A percentile compares a stretch with the other conserved stretches of the same genome.
These are phyloP conservation scores for Hyaloperonospora brassicae DNA, from an alignment of 352 stramenopile genomes.

Conservation along the genomic window DNA sequence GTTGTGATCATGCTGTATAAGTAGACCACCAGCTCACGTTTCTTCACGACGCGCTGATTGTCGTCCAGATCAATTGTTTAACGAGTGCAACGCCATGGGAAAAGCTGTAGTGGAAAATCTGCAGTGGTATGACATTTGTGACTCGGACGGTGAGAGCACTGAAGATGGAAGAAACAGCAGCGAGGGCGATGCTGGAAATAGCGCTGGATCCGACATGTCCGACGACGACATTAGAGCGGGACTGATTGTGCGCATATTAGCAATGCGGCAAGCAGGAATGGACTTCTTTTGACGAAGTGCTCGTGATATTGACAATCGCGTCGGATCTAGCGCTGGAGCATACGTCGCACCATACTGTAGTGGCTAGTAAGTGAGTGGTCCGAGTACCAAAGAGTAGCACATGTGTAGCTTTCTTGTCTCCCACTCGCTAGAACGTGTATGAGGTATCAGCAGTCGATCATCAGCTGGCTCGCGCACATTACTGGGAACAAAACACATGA, in stretches of 20 bases:
- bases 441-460: no score
- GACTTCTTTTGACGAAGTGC: conserved; percentile 7
- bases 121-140: conserved; percentile 55
- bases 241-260: conserved; percentile 25
- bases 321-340: neutral
- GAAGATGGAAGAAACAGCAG: conserved; percentile 17
- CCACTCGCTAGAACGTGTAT: no score
- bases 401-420: no score
- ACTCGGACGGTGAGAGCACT: conserved; percentile 26
- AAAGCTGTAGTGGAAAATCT: conserved; percentile 26
- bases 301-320: neutral
- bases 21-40: neutral
- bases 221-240: conserved; percentile 24
- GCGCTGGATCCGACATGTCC: conserved; percentile 7
- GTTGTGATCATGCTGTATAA: neutral
- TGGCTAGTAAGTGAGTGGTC: no score
- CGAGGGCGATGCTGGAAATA: conserved; percentile 10
- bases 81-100: conserved; percentile 23
- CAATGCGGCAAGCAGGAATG: conserved; percentile 22
- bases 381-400: no score
- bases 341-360: no score
- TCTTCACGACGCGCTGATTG: neutral
- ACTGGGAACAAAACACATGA: no score
- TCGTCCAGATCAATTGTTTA: conserved; percentile 22
- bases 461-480: no score